These are phyloP conservation scores for Clavispora carvajalis DNA, from an alignment of 805 yeast genomes.

Conservation along the genomic window DNA sequence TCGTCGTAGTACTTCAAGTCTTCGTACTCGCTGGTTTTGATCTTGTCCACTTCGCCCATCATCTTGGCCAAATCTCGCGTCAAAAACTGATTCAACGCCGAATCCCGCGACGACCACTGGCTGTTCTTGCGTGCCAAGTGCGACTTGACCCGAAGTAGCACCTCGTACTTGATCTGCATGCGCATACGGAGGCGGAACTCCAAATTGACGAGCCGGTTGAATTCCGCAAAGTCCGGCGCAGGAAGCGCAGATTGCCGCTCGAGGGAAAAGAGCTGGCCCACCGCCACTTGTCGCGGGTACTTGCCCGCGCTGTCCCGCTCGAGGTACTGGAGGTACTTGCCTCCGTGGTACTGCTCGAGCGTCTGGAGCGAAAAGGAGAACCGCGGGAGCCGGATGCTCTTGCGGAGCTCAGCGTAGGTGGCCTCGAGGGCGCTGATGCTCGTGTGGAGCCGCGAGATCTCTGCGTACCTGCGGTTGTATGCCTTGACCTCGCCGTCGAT, in stretches of 20 bases:
- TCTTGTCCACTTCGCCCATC: conserved; percentile 23
- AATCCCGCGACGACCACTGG: conserved; percentile 33
- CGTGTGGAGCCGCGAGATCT: conserved; percentile 24
- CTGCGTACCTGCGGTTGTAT: conserved; percentile 28
- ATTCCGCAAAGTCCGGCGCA: conserved; percentile 22
- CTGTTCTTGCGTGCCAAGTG: conserved; percentile 26
- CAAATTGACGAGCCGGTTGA: conserved; percentile 26
- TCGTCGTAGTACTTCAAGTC: conserved; percentile 20
- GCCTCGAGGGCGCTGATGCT: conserved; percentile 18
- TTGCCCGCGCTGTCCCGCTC: conserved; percentile 10
- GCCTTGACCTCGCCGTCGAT: conserved; percentile 18
- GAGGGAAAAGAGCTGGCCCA: conserved; percentile 25
- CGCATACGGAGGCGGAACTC: conserved; percentile 30
- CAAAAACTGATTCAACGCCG: conserved; percentile 26
- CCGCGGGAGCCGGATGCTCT: conserved; percentile 22
- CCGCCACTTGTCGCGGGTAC: conserved; percentile 7
- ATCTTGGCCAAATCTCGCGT: conserved; percentile 21
- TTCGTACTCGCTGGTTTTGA: conserved; percentile 25
- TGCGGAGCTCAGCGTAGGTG: conserved; percentile 21
- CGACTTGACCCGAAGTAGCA: conserved; percentile 26
- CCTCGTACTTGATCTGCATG: conserved; percentile 31
- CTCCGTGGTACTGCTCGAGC: conserved; percentile 20
- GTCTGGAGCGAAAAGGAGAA: conserved; percentile 26
- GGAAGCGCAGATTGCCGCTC: conserved; percentile 21
- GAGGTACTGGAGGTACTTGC: conserved; percentile 14